Base-by-base conservation (phyloP, 1,139 yeast species). In the Candida labiduridarum region DNA sequence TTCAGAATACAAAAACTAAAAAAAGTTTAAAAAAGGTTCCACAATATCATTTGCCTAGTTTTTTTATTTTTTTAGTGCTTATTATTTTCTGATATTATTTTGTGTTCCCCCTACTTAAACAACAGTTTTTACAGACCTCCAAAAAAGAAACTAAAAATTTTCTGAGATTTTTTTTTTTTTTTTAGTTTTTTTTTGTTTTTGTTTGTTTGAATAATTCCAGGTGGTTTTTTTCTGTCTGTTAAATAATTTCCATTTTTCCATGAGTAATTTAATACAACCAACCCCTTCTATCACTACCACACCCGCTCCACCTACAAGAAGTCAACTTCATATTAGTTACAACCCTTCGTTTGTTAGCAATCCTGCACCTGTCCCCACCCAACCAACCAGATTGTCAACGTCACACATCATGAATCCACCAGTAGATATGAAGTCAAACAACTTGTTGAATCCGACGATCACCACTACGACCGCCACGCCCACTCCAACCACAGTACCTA, bases 201-300 rank as follows among this genome's bases (percentile, higher is more conserved):
- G 16, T 40, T 40, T 40, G 19, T 25, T 40, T 15, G 29, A 35
- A 34, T 14, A 36, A 22, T 38, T 38, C 30, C 41, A 19, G 41
- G 29, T 38, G 29, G 27, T 38, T 38, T 38, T 38, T 34, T 38
- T 38, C 30, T 38, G 29, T 12, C 30, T 22, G 30, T 41, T 41
- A 29, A 30, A 41, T 16, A 29, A 14, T 16, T 41, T 41, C 33
- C 34, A 30, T 41, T 41, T 16, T 41, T 29, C 44, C 44, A 41
- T 41, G 44, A 41, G 44, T 41, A 44, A 44, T 34, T 33, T 44
- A 35, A n/a, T 44, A 38, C 42, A 44, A 35, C 41, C 41, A 6
- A 27, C 16, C 29, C 34, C 47, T n/a, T 15, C 34, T 14, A 41
- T 29, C 16, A 41, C 25, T 12, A 29, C 25, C 18, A 29, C 44